These are phyloP conservation scores for Lactifluus hygrophoroides DNA, from an alignment of 768 basidiomycete genomes.

Conservation along the genomic window DNA sequence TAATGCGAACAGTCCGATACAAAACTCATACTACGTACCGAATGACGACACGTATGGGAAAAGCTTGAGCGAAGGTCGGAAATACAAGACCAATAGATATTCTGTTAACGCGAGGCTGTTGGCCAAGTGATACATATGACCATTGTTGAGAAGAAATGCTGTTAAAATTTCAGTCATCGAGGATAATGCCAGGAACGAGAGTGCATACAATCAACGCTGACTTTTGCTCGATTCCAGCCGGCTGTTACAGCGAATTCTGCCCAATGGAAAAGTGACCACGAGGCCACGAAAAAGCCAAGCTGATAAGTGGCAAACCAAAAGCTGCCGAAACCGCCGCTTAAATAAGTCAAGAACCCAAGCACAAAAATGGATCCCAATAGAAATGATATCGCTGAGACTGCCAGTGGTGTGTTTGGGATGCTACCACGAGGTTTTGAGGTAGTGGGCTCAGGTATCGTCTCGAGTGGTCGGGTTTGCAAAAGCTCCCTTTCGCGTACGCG, in stretches of 20 bases:
- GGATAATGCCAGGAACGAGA: not conserved
- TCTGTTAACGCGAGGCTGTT: slow-evolving; percentile 72
- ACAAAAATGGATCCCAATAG: slow-evolving; percentile 69
- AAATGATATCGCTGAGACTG: slow-evolving; percentile 71
- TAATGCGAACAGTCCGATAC: not conserved
- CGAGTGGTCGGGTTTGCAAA: slow-evolving; percentile 33
- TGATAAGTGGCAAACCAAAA: slow-evolving; percentile 65
- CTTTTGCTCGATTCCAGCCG: slow-evolving; percentile 89
- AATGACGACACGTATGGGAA: slow-evolving; percentile 47
- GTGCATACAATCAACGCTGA: slow-evolving; percentile 83
- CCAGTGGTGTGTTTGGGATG: slow-evolving; percentile 87
- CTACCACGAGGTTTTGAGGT: slow-evolving; percentile 36
- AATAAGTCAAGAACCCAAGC: slow-evolving; percentile 44
- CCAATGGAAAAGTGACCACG: slow-evolving; percentile 88
- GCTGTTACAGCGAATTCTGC: slow-evolving; percentile 93
- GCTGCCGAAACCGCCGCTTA: slow-evolving; percentile 35
- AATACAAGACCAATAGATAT: slow-evolving; percentile 64
- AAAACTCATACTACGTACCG: slow-evolving; percentile 36
- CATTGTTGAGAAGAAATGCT: slow-evolving; percentile 96
- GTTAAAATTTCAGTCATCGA: slow-evolving; percentile 3
- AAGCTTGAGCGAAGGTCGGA: slow-evolving; percentile 55
- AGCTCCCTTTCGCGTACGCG: slow-evolving; percentile 37
- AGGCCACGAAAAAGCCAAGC: slow-evolving; percentile 73
- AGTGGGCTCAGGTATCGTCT: slow-evolving; percentile 42
- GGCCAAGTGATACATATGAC: slow-evolving; percentile 74